Conservation (phyloP, 2,329 filamentous ascomycete genomes). For the Talaromyces sp. region DNA sequence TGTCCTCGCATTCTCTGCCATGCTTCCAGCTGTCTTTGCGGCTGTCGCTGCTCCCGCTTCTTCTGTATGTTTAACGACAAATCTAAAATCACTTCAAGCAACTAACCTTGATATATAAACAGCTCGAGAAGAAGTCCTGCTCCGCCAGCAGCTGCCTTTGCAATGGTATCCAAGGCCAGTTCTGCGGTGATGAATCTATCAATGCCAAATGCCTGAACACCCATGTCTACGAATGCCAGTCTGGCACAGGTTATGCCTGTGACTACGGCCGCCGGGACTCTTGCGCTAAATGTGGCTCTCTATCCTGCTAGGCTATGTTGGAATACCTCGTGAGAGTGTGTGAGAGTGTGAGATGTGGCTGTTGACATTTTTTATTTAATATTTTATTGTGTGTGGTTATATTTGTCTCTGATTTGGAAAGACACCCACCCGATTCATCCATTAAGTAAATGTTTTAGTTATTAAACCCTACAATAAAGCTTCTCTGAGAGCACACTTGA, state of each 20-base stretch:
- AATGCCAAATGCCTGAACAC: conserved; percentile 14
- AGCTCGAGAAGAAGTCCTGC: conserved; percentile 14
- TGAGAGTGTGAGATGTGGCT: neutral
- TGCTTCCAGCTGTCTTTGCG: neutral
- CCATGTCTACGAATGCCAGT: conserved; percentile 17
- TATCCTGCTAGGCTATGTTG: conserved; percentile 12
- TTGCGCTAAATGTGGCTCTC: conserved; percentile 14
- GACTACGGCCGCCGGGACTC: conserved; percentile 15
- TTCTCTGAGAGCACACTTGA: neutral
- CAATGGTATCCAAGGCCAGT: conserved; percentile 16
- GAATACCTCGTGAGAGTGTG: neutral
- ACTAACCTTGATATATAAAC: neutral
- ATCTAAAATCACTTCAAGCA: neutral
- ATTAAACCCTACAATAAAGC: neutral
- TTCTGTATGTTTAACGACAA: neutral
- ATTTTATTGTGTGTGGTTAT: neutral
- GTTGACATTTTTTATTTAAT: neutral
- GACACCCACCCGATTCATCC: neutral
- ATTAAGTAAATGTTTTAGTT: neutral
- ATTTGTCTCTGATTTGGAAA: neutral
- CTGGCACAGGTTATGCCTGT: conserved; percentile 13
- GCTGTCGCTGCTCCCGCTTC: neutral
- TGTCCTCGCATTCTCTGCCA: neutral
- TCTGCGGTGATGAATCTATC: conserved; percentile 16
- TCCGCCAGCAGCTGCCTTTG: conserved; percentile 14